Evolutionary conservation across 495 filamentous ascomycete genomes (phyloP), one percentile per base, ranked within the genome.

Genomic region (Ascodesmis nigricans): DNA sequence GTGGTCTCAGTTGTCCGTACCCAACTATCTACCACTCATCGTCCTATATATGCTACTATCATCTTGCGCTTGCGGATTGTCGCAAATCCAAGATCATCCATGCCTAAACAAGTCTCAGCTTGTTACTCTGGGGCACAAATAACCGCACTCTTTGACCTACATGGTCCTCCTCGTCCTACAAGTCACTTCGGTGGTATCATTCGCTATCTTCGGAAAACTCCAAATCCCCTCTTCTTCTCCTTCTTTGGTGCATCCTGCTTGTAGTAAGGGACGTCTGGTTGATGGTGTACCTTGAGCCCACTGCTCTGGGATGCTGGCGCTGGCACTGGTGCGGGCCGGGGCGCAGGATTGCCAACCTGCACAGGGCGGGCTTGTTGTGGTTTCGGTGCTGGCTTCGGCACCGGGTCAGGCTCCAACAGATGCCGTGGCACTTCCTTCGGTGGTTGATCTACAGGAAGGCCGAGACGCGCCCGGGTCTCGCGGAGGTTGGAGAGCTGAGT

Each of bases 351-450:
- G n/a, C n/a, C n/a, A 11, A 8, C 29, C 10, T 40, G 36, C 10
- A 26, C 19, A 16, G 21, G 38, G 8, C 21, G 17, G 15, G 46
- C 40, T 26, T 41, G 47, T 20, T 38, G 48, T 11, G 40, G 39
- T n/a, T 30, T 28, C 2, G 31, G 31, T 23, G 26, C 17, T 2
- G 39, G 35, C 8, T 50, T 50, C 31, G 38, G 47, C 11, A 52
- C 20, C 21, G 48, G 49, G 21, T 52, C 49, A 4, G 49, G 62
- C 52, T 91, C 82, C 46, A 87, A 87, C 1, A 97, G 58, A 58
- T 91, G 77, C 19, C 70, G 75, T 1, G 87, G 87, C 1, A 84
- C 75, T 29, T 69, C 72, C 4, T 72, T 78, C 51, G 71, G 70
- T 4, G 79, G 81, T 36, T 67, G 59, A 45, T 95, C 84, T 20